These are phyloP conservation scores for Pachyrhizus erosus DNA, from an alignment of 306 rosid genomes.

Conservation along the genomic window DNA sequence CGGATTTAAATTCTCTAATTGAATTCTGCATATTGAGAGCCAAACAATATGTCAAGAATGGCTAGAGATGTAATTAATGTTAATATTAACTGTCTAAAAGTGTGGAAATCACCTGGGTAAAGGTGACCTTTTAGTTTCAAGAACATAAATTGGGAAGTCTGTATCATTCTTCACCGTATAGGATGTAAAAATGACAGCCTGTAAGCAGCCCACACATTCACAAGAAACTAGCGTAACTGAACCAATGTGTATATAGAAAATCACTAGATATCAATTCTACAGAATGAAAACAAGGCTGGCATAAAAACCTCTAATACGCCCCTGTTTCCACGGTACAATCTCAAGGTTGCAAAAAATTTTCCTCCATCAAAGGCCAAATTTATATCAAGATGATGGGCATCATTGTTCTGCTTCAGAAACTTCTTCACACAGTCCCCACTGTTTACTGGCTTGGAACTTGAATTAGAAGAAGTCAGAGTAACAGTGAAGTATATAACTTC, in stretches of 20 bases:
- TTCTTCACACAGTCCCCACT: conserved; percentile 84
- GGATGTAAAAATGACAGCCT: conserved; percentile 87
- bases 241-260: conserved; percentile 1
- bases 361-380: conserved; percentile 85
- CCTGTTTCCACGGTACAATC: conserved; percentile 81
- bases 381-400: conserved; percentile 67
- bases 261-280: conserved; percentile 37
- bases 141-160: conserved; percentile 68
- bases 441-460: conserved; percentile 73
- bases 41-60: conserved; percentile 38
- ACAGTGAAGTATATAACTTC: conserved; percentile 72
- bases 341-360: conserved; percentile 67
- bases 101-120: conserved; percentile 63
- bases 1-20: conserved; percentile 54
- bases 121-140: conserved; percentile 66
- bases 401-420: conserved; percentile 74
- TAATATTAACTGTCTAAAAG: conserved; percentile 29
- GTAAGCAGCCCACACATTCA: conserved; percentile 50
- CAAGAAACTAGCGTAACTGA: conserved; percentile 35
- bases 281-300: conserved; percentile 35
- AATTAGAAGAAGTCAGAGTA: conserved; percentile 61
- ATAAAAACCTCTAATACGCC: conserved; percentile 85
- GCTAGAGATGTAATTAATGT: conserved; percentile 24
- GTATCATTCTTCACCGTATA: conserved; percentile 82
- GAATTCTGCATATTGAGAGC: conserved; percentile 63